Evolutionary conservation across 306 rosid genomes (phyloP).

Genomic region (Quercus aquifolioides): DNA sequence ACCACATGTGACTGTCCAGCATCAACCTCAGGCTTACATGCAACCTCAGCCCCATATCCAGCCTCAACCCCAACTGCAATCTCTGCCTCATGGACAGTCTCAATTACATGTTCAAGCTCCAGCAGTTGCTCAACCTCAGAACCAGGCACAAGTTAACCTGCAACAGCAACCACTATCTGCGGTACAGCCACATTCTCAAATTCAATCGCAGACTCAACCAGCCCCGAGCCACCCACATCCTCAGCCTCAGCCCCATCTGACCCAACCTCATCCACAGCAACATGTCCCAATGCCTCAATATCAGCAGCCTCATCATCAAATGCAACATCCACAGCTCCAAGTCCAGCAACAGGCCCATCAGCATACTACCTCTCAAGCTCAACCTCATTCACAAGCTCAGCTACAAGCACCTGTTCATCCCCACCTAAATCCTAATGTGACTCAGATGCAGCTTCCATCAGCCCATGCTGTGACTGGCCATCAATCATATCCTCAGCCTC

Average conservation of each 20-base stretch:
- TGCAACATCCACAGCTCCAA: conserved; percentile 51
- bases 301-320: conserved; percentile 69
- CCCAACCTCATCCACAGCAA: conserved; percentile 62
- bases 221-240: conserved; percentile 50
- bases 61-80: conserved; percentile 36
- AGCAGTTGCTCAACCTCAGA: conserved; percentile 50
- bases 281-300: conserved; percentile 53
- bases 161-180: conserved; percentile 57
- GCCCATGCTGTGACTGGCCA: conserved; percentile 63
- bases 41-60: conserved; percentile 32
- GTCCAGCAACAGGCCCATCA: conserved; percentile 63
- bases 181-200: conserved; percentile 53
- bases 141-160: conserved; percentile 56
- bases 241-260: conserved; percentile 42
- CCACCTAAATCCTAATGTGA: conserved; percentile 37
- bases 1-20: conserved; percentile 6
- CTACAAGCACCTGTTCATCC: conserved; percentile 42
- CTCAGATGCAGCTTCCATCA: conserved; percentile 55
- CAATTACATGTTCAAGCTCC: conserved; percentile 34
- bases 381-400: conserved; percentile 58
- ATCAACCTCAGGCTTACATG: conserved; percentile 29
- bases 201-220: conserved; percentile 44
- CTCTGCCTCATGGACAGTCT: conserved; percentile 27
- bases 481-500: conserved; percentile 39
- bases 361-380: conserved; percentile 56